These are phyloP conservation scores for Sesbania bispinosa DNA, from an alignment of 306 rosid genomes.

Conservation along the genomic window DNA sequence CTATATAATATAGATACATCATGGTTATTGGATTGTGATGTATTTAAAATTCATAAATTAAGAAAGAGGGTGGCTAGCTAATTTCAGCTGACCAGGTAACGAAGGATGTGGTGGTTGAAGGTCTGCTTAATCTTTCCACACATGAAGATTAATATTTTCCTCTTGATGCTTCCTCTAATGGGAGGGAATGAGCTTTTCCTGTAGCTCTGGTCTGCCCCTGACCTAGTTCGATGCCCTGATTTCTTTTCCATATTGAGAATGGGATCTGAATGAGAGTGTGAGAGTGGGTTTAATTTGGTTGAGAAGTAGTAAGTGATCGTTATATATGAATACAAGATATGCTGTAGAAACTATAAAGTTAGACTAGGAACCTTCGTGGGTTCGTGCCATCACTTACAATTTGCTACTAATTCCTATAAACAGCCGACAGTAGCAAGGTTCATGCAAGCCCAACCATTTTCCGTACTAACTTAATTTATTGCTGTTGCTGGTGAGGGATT, in stretches of 20 bases:
- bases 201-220: not conserved
- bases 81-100: not conserved
- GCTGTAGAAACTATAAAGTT: constrained; percentile 2
- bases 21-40: not conserved
- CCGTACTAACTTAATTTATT: constrained; percentile 20
- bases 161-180: constrained; percentile 40
- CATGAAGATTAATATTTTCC: constrained; percentile 35
- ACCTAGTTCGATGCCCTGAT: constrained; percentile 9
- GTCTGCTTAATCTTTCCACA: constrained; percentile 27
- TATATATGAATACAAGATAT: not conserved
- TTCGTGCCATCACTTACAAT: not conserved
- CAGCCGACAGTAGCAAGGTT: constrained; percentile 24
- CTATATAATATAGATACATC: not conserved
- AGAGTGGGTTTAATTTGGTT: not conserved
- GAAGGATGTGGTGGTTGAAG: constrained; percentile 15
- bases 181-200: constrained; percentile 22
- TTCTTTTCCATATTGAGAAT: constrained; percentile 27
- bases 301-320: not conserved
- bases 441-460: constrained; percentile 17
- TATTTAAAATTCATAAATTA: not conserved
- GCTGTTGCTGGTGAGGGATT: not conserved
- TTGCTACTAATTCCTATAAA: not conserved
- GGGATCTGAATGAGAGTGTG: not conserved
- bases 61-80: not conserved
- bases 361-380: constrained; percentile 38